These are phyloP conservation scores for Phytophthora pini DNA, from an alignment of 352 stramenopile species.

Conservation along the genomic window DNA sequence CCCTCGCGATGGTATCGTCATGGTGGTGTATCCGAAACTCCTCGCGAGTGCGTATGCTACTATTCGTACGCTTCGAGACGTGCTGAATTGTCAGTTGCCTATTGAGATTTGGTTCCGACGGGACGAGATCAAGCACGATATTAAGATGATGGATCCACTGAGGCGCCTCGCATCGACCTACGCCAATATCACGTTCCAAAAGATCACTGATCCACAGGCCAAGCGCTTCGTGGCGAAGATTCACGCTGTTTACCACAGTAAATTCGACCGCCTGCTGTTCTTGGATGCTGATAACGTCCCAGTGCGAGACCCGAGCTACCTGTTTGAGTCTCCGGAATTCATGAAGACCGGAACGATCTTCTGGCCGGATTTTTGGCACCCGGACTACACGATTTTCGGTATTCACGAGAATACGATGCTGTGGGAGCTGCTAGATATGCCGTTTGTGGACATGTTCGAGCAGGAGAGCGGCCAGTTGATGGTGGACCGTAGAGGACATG, in stretches of 20 bases:
- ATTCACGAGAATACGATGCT: conserved; percentile 49
- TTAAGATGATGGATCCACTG: conserved; percentile 29
- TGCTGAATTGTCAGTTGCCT: conserved; percentile 44
- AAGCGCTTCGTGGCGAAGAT: conserved; percentile 56
- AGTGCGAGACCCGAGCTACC: conserved; percentile 47
- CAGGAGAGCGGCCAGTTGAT: conserved; percentile 68
- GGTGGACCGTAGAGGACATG: conserved; percentile 42
- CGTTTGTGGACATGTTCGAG: conserved; percentile 44
- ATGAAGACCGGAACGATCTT: conserved; percentile 50
- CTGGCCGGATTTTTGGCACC: conserved; percentile 71
- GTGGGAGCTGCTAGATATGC: conserved; percentile 57
- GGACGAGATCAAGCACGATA: conserved; percentile 37
- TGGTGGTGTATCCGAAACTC: conserved; percentile 61
- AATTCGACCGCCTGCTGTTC: conserved; percentile 53
- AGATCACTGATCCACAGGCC: conserved; percentile 32
- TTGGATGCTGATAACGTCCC: conserved; percentile 63
- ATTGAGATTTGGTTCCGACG: conserved; percentile 61
- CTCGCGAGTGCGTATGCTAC: conserved; percentile 49
- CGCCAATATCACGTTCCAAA: conserved; percentile 27
- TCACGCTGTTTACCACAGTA: conserved; percentile 52
- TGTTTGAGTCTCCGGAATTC: conserved; percentile 43
- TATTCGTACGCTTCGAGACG: conserved; percentile 38
- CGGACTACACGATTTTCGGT: conserved; percentile 54
- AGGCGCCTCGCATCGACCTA: conserved; percentile 33
- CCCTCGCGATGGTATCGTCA: conserved; percentile 40